Evolutionary conservation across 345 rosid genomes (phyloP).

Genomic region (Noccaea caerulescens): DNA sequence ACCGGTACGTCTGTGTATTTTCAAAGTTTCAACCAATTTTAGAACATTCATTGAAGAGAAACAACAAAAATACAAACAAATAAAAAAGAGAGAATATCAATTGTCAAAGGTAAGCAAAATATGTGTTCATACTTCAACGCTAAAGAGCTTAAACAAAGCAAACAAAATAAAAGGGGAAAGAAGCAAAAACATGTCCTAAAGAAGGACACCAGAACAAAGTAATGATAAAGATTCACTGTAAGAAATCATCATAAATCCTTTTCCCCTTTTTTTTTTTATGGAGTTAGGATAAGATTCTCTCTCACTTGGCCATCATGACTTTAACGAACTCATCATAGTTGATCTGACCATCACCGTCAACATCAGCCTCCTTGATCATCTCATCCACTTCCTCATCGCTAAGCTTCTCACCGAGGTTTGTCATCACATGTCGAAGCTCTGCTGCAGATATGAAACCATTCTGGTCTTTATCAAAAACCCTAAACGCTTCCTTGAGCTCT

Average conservation of each 20-base stretch:
- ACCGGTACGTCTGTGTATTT: too few relatives aligned
- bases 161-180: conserved; percentile 1
- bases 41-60: neutral
- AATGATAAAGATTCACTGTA: conserved; percentile 5
- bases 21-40: too few relatives aligned
- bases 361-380: conserved; percentile 64
- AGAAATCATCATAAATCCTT: conserved; percentile 13
- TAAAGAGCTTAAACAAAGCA: conserved; percentile 20
- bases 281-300: conserved; percentile 26
- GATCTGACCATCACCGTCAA: conserved; percentile 66
- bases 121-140: conserved; percentile 35
- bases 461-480: conserved; percentile 63
- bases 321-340: conserved; percentile 64
- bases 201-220: conserved; percentile 29
- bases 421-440: conserved; percentile 63
- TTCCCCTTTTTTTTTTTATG: neutral
- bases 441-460: conserved; percentile 67
- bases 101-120: conserved; percentile 19
- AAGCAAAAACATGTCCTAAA: conserved; percentile 36
- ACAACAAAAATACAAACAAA: neutral
- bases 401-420: conserved; percentile 61
- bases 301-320: conserved; percentile 70
- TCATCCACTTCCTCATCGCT: conserved; percentile 64
- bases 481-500: conserved; percentile 64
- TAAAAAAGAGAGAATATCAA: conserved; percentile 8